Base-by-base conservation (phyloP, 257 asterid genomes). In the Primulina tabacum region DNA sequence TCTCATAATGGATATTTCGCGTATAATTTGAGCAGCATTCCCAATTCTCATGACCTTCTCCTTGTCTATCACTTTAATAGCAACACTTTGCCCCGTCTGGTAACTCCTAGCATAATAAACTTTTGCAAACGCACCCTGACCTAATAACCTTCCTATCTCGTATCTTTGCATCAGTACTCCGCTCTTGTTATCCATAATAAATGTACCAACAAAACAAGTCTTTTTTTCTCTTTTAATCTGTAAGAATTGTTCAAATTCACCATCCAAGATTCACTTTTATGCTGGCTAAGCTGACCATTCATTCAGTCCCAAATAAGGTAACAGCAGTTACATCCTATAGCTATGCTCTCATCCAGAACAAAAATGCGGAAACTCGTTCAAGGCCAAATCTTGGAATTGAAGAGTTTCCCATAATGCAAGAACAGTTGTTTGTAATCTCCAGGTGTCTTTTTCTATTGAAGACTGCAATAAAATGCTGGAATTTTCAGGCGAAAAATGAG, bases 121-220 rank as follows among this genome's bases (percentile, higher is more conserved):
- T 78, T 91, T 91, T 2, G 95, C 97, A 63, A 91, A 91, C 8
- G 96, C 78, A 6, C 97, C 97, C 82, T 86, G 89, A 32, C 97
- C 97, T 43, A 91, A 81, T 52, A 91, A 74, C 76, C 93, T 85
- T 28, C 97, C 97, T 20, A 89, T 26, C 64, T 91, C 97, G 20
- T 89, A 91, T 67, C 77, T 75, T 75, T 84, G 80, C 97, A 91
- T 82, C 79, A 91, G 60, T 34, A 89, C 55, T 69, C 66, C 59
- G 10, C 72, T 80, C 20, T 65, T 87, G 33, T 65, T 74, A 61
- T 75, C 97, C 97, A 90, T 90, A 68, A 21, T 69, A 59, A 71
- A 67, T 50, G 74, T 33, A 76, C 40, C 55, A n/a, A 65, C 50
- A 62, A 38, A 50, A 62, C 71, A 57, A 65, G 69, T 58, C 38